Percentiles rank a stretch among this genome's conserved stretches.
Conservation (phyloP, 495 filamentous ascomycete species). For the Penicillium taxi region DNA sequence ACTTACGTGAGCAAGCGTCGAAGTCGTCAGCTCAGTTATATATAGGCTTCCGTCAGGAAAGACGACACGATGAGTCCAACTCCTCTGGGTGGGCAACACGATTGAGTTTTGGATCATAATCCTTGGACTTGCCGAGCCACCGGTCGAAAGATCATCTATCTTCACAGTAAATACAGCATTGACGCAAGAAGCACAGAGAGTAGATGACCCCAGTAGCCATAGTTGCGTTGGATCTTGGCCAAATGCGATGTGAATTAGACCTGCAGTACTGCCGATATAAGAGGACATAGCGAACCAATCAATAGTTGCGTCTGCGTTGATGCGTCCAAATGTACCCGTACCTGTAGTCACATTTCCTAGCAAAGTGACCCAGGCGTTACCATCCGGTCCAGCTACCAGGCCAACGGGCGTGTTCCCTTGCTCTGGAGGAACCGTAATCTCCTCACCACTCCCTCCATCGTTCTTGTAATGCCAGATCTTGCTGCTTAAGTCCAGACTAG, state of each 20-base stretch:
- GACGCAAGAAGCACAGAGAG: background rate
- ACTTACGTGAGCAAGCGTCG: background rate
- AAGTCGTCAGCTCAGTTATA: background rate
- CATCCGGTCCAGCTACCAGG: background rate
- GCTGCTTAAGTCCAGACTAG: background rate
- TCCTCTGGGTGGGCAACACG: background rate
- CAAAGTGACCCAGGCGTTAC: constrained; percentile 1
- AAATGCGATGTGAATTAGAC: background rate
- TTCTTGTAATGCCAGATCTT: constrained; percentile 1
- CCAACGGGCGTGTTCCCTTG: background rate
- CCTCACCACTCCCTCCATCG: background rate
- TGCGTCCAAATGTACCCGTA: background rate
- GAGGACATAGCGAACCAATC: background rate
- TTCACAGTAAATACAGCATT: background rate
- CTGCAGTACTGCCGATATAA: background rate
- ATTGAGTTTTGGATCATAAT: background rate
- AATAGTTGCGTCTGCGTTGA: background rate
- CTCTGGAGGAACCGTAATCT: background rate
- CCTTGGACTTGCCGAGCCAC: background rate
- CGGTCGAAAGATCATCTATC: background rate
- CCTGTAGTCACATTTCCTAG: background rate
- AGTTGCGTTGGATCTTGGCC: background rate
- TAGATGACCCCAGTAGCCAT: background rate
- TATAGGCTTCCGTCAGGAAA: background rate
- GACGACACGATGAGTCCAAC: background rate